Percentiles rank a stretch among this genome's conserved stretches.
Conservation (phyloP, 1,284 basidiomycete species). For the Microbotryomycetes sp. region DNA sequence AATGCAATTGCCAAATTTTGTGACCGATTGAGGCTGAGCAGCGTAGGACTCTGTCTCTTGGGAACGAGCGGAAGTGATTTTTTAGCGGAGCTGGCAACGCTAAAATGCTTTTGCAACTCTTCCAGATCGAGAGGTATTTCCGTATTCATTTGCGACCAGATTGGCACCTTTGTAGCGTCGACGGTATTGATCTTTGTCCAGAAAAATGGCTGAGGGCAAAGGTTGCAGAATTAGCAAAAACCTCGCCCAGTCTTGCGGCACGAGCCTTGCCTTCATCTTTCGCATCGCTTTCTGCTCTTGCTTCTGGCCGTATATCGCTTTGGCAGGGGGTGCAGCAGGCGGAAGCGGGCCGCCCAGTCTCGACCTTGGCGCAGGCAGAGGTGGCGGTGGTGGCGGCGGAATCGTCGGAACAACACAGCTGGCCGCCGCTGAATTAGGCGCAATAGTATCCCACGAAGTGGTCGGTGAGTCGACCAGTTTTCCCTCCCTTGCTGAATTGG, state of each 20-base stretch:
- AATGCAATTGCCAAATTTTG: constrained; percentile 82
- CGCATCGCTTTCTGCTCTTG: too few species aligned
- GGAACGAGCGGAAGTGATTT: constrained; percentile 38
- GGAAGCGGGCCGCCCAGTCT: too few species aligned
- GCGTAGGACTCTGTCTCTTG: constrained; percentile 57
- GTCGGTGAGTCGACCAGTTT: too few species aligned
- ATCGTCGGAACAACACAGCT: too few species aligned
- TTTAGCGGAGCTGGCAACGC: constrained; percentile 47
- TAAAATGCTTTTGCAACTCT: constrained; percentile 53
- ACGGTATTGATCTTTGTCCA: constrained; percentile 63
- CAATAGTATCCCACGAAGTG: too few species aligned
- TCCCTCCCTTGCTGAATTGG: too few species aligned
- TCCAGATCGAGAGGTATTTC: constrained; percentile 50
- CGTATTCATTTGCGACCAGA: constrained; percentile 60
- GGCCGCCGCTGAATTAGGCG: too few species aligned
- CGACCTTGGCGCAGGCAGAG: too few species aligned
- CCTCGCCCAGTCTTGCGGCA: neutral
- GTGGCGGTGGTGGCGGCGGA: too few species aligned
- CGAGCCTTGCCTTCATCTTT: constrained; percentile 50
- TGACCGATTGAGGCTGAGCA: constrained; percentile 72
- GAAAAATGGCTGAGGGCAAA: constrained; percentile 59
- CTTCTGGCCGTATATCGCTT: too few species aligned
- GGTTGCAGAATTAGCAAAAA: neutral
- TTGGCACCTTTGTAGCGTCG: constrained; percentile 43
- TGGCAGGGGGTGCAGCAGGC: too few species aligned